Base-by-base conservation (phyloP, 2,329 filamentous ascomycete genomes). In the Aspergillus flavus region DNA sequence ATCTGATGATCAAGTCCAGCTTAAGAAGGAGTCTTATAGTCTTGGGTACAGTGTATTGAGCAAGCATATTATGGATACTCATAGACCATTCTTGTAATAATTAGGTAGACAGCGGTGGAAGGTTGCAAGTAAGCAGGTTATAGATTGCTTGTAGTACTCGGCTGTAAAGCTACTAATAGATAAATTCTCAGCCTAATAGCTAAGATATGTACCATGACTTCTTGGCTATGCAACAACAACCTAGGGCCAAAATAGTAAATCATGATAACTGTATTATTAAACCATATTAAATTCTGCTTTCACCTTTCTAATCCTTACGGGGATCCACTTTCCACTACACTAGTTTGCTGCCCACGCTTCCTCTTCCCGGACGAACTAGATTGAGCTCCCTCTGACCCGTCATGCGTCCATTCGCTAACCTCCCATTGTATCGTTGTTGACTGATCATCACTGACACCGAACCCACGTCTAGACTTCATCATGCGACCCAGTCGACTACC, bases 361-460 rank as follows among this genome's bases (percentile, higher is more conserved):
- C 76, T 72, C 61, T 79, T 79, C 21, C 71, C 72, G 28, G 64
- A 57, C 1, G 69, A 69, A n/a, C 67, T 64, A n/a, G 66, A 65
- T 30, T 70, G 69, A 16, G 64, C 65, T 46, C 65, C 66, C 6
- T 65, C 65, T 64, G 73, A 65, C 57, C 73, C 82, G 58, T 82
- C 84, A 54, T 76, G 79, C 54, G 82, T 85, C 83, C 86, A 94
- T 78, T 97, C 93, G 45, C 89, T 84, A 66, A 97, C 85, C 78
- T 96, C 93, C 91, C 92, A 96, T 73, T 95, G 90, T 12, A 95
- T 85, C 52, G 82, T 86, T 43, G 88, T 85, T 32, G 81, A 83
- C 19, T 89, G 89, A 73, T 92, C 88, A n/a, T 80, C 79, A 57
- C 85, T 89, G 39, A 83, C 79, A 30, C 87, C 85, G 62, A 85